Conservation (phyloP, 257 asterid species). For the Striga asiatica region DNA sequence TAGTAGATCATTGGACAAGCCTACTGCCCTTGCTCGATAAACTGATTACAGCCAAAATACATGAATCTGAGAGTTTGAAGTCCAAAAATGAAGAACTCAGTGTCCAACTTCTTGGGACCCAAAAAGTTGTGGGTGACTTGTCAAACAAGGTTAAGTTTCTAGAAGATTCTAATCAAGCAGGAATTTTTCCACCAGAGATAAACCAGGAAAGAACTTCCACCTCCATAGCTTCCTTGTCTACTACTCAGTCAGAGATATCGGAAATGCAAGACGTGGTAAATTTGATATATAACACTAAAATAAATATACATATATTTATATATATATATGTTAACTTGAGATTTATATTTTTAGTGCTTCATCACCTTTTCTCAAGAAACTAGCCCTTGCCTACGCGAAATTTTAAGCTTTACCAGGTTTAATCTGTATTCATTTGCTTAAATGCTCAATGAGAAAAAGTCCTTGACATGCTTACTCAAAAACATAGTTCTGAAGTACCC, state of each 20-base stretch:
- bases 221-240: slow-evolving; percentile 39
- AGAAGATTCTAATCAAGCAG: slow-evolving; percentile 48
- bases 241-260: slow-evolving; percentile 71
- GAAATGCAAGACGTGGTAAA: slow-evolving; percentile 84
- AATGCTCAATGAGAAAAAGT: no score
- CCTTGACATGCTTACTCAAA: not conserved
- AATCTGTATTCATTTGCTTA: not conserved
- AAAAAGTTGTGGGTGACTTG: slow-evolving; percentile 55
- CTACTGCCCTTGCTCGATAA: slow-evolving; percentile 51
- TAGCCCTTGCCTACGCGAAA: not conserved
- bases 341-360: not conserved
- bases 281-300: no score
- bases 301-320: no score
- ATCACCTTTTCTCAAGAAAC: not conserved
- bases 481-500: not conserved
- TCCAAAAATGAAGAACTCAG: slow-evolving; percentile 60
- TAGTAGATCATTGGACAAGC: slow-evolving; percentile 33
- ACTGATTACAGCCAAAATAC: slow-evolving; percentile 34
- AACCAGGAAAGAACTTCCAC: slow-evolving; percentile 52
- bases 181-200: slow-evolving; percentile 33
- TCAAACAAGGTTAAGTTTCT: slow-evolving; percentile 60
- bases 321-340: not conserved
- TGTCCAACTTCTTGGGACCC: slow-evolving; percentile 49
- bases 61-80: slow-evolving; percentile 58
- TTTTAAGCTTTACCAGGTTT: not conserved